Evolutionary conservation across 2,329 filamentous ascomycete genomes (phyloP).

Genomic region (Sporothrix variecibatus): DNA sequence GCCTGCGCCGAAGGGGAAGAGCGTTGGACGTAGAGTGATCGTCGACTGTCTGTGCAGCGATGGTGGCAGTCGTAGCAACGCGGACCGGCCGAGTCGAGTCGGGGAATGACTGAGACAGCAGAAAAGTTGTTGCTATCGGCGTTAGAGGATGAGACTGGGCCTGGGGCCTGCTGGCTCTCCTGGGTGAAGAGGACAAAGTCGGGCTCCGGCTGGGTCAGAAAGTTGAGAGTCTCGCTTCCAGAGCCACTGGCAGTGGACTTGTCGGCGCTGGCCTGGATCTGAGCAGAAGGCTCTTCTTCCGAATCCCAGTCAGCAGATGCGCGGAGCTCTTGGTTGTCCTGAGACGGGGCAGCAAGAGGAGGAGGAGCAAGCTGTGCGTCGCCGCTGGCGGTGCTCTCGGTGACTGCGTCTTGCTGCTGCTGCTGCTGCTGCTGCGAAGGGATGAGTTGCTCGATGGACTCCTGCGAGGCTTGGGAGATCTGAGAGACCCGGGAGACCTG

Average conservation of each 20-base stretch:
- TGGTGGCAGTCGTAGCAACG: neutral
- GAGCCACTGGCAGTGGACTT: neutral
- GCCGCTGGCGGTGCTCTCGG: neutral
- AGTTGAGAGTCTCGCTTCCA: conserved; percentile 14
- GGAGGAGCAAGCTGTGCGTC: conserved; percentile 7
- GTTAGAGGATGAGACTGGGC: neutral
- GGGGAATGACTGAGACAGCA: conserved; percentile 23
- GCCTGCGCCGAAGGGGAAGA: neutral
- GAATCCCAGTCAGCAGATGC: conserved; percentile 23
- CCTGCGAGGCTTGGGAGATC: neutral
- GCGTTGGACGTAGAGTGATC: neutral
- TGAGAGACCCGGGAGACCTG: neutral
- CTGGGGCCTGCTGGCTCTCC: neutral
- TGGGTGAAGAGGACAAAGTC: conserved; percentile 24
- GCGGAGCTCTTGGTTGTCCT: conserved; percentile 10
- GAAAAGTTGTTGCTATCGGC: neutral
- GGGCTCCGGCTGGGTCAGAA: conserved; percentile 28
- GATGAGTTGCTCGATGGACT: neutral
- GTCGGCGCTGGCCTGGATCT: neutral
- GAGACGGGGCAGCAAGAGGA: neutral
- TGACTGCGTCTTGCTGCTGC: neutral
- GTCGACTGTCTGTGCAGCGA: conserved; percentile 2
- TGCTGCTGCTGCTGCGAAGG: neutral
- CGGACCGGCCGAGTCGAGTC: conserved; percentile 26
- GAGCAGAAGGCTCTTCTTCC: conserved; percentile 1